Conservation (phyloP, 1,284 basidiomycete species). For the Trichosporon ovoides region DNA sequence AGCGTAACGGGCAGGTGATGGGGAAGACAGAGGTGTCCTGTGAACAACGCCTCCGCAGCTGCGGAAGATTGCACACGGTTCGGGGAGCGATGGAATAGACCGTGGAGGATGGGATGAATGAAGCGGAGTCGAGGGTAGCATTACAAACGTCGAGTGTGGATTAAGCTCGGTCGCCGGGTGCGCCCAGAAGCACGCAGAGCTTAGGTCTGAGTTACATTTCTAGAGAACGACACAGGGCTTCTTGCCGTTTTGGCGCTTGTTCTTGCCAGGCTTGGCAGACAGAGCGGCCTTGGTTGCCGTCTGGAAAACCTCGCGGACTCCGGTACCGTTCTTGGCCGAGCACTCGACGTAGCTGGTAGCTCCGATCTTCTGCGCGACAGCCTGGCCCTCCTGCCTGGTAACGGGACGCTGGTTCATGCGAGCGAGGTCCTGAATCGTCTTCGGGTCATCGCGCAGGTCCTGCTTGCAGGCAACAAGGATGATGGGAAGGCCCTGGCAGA, state of each 20-base stretch:
- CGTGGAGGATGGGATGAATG: neutral
- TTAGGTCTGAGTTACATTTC: conserved; percentile 21
- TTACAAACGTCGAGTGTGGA: conserved; percentile 16
- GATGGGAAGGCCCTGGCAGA: conserved; percentile 79
- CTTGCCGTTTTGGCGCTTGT: conserved; percentile 22
- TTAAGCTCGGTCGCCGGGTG: neutral
- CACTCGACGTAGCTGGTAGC: conserved; percentile 87
- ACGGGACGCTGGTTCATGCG: conserved; percentile 78
- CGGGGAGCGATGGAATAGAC: neutral
- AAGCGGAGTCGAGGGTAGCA: conserved; percentile 12
- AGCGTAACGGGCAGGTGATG: conserved; percentile 4
- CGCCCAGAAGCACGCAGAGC: neutral
- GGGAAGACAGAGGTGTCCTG: neutral
- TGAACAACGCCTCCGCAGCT: no score
- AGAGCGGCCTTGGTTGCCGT: conserved; percentile 77
- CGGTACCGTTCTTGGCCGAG: conserved; percentile 80
- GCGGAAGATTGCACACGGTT: no score
- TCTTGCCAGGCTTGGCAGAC: conserved; percentile 42
- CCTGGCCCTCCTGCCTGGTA: conserved; percentile 66
- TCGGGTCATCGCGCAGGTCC: conserved; percentile 72
- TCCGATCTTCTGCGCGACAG: conserved; percentile 80
- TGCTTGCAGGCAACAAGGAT: conserved; percentile 92
- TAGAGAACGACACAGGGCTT: conserved; percentile 56
- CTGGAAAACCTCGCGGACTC: conserved; percentile 88
- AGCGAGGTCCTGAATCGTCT: conserved; percentile 71